Evolutionary conservation across 1,139 yeast genomes (phyloP), one percentile per base, ranked within the genome.

Genomic region (Blastobotrys illinoisensis): DNA sequence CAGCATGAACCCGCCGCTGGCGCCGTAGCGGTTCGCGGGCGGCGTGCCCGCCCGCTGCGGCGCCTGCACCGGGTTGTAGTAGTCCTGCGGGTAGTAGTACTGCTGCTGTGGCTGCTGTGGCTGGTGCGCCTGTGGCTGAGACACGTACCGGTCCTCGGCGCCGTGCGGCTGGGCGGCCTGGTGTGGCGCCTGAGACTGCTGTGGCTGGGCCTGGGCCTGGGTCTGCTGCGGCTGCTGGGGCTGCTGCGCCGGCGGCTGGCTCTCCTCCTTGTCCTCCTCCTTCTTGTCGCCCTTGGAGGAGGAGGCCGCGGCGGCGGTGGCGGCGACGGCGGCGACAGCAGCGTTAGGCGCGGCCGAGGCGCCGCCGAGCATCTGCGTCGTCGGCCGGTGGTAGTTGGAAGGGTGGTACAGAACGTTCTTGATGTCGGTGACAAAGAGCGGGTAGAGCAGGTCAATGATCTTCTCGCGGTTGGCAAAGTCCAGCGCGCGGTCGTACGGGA

Each of bases 381-480:
- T 66, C 16, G 71, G 65, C n/a, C 70, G 62, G 11, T 65, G 64
- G 53, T 64, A 67, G 58, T 65, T 65, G 53, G 64, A 65, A 5
- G 74, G 74, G 58, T 71, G 73, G 61, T 71, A 71, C 49, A 71
- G 83, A 54, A 86, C 81, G 44, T 83, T 85, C 64, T 87, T 87
- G 64, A 89, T 88, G 70, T 90, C 96, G 60, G 88, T 81, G 47
- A 89, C 97, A 72, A 90, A 89, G 59, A 90, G 76, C 1, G 97
- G 97, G 68, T 88, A 90, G 61, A 91, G 78, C 61, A 85, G 70
- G 67, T 90, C 97, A 46, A 86, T 89, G 58, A 91, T 89, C 49
- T 88, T 86, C 71, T 91, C 97, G 63, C 88, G 78, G 72, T 88
- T 90, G 36, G 97, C 97, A 83, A 91, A 86, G 24, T 88, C 87